Evolutionary conservation across 2,329 filamentous ascomycete genomes (phyloP).

Genomic region (Anthostomella pinea): DNA sequence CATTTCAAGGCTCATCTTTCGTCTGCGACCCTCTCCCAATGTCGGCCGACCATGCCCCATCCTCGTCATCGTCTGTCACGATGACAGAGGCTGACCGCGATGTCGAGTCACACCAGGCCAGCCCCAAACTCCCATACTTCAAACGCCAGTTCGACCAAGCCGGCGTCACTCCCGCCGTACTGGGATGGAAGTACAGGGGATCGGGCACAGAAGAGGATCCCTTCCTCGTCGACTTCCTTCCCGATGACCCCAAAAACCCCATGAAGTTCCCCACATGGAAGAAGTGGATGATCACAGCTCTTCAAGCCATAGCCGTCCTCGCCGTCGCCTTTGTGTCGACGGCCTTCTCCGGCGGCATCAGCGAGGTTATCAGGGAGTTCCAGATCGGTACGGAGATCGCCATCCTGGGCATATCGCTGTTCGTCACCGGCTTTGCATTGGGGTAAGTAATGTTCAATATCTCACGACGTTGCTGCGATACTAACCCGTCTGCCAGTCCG

Average conservation of each 20-base stretch:
- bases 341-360: slow-evolving; percentile 60
- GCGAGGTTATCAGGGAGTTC: slow-evolving; percentile 55
- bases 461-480: slow-evolving; percentile 52
- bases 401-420: slow-evolving; percentile 52
- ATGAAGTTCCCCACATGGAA: slow-evolving; percentile 52
- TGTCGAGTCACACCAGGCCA: too few species aligned
- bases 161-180: too few species aligned
- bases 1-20: too few species aligned
- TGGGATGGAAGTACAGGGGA: too few species aligned
- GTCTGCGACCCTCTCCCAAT: too few species aligned
- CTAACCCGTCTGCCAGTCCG: slow-evolving; percentile 34
- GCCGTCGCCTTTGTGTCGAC: slow-evolving; percentile 69
- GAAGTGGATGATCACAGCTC: slow-evolving; percentile 64
- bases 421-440: slow-evolving; percentile 53
- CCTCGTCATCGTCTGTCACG: too few species aligned
- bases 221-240: slow-evolving; percentile 65
- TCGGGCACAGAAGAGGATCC: slow-evolving; percentile 66
- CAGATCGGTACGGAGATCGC: slow-evolving; percentile 44
- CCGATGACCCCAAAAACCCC: slow-evolving; percentile 63
- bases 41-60: too few species aligned
- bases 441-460: slow-evolving; percentile 42
- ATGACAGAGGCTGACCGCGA: too few species aligned
- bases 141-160: too few species aligned
- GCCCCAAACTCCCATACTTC: too few species aligned
- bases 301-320: slow-evolving; percentile 65